Base-by-base conservation (phyloP, 192 early-diverging fungal species). In the Phlyctochytrium arcticum region DNA sequence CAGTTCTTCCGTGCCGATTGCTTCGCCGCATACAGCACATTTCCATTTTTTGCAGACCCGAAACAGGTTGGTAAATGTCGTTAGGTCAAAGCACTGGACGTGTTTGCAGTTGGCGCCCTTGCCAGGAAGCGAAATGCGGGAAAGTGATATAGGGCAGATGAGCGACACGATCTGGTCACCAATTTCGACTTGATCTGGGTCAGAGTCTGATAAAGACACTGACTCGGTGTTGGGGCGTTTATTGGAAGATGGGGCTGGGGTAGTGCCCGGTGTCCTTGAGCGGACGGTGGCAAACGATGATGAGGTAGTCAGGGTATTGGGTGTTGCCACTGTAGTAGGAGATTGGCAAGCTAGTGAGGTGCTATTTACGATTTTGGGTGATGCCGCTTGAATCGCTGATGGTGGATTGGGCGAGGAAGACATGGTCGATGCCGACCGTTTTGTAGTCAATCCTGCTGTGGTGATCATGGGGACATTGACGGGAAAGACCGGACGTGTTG, bases 141-240 rank as follows among this genome's bases (percentile, higher is more conserved):
- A 48, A 27, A 68, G 30, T 1, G 42, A 27, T n/a, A 68, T 29
- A n/a, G 66, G 66, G 27, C 66, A 68, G 5, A 48, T 53, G 26
- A 68, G 46, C 32, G 29, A 50, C 4, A 68, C 66, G 36, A 68
- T 68, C 55, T 68, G 66, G 32, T 68, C 66, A 21, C 66, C 66
- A 24, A 68, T 35, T 60, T 68, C 47, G 5, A 68, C 48, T 23
- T 49, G 56, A 21, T 33, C 47, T 27, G 48, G 33, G 15, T 58
- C 50, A 15, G 42, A 44, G n/a, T n/a, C n/a, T n/a, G n/a, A n/a
- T n/a, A n/a, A n/a, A n/a, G n/a, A n/a, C n/a, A n/a, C n/a, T n/a
- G n/a, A n/a, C n/a, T n/a, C n/a, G n/a, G n/a, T n/a, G n/a, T n/a
- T 42, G 4, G 10, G 58, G 42, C 19, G 21, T 6, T 12, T 21